Evolutionary conservation across 2,329 filamentous ascomycete genomes (phyloP).

Genomic region (Colletotrichum paranaense): DNA sequence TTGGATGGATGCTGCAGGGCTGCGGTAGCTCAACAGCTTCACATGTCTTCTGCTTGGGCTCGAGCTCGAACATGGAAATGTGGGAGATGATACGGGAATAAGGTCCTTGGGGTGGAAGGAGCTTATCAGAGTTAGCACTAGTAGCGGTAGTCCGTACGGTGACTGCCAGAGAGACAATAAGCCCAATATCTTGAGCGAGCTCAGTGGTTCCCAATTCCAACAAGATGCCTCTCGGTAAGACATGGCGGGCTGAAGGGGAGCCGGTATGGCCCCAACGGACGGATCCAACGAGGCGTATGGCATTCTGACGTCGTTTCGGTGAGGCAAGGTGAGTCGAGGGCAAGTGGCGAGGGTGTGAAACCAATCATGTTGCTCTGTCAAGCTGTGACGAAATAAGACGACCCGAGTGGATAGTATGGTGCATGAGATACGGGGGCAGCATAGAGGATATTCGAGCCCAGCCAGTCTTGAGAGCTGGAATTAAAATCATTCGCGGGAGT

Average conservation of each 20-base stretch:
- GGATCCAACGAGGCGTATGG: neutral
- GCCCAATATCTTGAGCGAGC: neutral
- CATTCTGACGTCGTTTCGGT: slow-evolving; percentile 1
- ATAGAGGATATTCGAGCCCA: neutral
- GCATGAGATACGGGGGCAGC: neutral
- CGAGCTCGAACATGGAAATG: slow-evolving; percentile 10
- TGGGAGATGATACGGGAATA: slow-evolving; percentile 7
- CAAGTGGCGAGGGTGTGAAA: neutral
- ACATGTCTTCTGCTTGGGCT: neutral
- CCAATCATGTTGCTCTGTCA: neutral
- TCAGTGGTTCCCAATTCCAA: slow-evolving; percentile 13
- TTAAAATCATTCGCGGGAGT: neutral
- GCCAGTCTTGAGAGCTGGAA: neutral
- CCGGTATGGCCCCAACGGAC: slow-evolving; percentile 4
- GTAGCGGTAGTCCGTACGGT: too few species aligned
- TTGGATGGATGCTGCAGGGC: slow-evolving; percentile 7
- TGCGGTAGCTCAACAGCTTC: slow-evolving; percentile 32
- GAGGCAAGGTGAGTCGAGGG: neutral
- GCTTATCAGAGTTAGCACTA: too few species aligned
- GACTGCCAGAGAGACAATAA: slow-evolving; percentile 20
- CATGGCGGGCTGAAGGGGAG: slow-evolving; percentile 9
- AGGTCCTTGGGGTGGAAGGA: neutral
- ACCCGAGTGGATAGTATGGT: neutral
- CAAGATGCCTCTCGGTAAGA: slow-evolving; percentile 24
- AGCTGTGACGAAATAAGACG: neutral